A percentile compares a stretch with the other conserved stretches of the same genome.
phyloP scores from a whole-genome alignment of 805 yeast genomes.

The Barnettozyma sucrosica region DNA sequence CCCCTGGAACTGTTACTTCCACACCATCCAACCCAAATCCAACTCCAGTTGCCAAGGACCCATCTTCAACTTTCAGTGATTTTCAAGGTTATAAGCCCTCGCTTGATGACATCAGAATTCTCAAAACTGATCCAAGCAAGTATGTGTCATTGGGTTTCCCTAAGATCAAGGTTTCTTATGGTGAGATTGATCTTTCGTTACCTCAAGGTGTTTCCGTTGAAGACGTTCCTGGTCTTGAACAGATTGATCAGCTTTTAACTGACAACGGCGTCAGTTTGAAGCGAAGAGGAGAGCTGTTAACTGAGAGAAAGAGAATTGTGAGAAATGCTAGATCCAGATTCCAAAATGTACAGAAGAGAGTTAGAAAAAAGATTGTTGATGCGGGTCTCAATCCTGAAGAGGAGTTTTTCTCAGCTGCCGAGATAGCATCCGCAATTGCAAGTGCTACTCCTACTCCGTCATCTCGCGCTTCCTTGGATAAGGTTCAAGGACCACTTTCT shows the following conservation, averaged over 20 bases:
- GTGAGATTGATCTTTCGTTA: background rate
- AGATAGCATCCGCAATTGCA: background rate
- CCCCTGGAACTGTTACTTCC: background rate
- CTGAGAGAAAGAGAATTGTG: constrained; percentile 5
- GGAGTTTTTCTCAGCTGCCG: background rate
- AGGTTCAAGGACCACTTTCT: background rate
- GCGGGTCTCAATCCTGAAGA: background rate
- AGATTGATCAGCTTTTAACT: constrained; percentile 1
- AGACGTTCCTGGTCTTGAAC: constrained; percentile 10
- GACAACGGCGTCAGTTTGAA: background rate
- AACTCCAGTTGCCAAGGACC: background rate
- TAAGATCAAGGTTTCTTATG: background rate
- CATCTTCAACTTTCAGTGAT: background rate
- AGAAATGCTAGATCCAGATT: constrained; percentile 12
- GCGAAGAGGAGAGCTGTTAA: constrained; percentile 1
- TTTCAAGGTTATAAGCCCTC: background rate
- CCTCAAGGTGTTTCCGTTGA: constrained; percentile 2
- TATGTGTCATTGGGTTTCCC: constrained; percentile 2
- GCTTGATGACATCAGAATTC: background rate
- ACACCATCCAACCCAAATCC: background rate
- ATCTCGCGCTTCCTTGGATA: background rate
- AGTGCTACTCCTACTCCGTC: background rate
- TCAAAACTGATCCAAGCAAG: background rate
- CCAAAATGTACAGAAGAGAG: background rate
- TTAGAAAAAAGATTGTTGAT: background rate